Conservation (phyloP, 768 basidiomycete species). For the Termitomyces sp. region DNA sequence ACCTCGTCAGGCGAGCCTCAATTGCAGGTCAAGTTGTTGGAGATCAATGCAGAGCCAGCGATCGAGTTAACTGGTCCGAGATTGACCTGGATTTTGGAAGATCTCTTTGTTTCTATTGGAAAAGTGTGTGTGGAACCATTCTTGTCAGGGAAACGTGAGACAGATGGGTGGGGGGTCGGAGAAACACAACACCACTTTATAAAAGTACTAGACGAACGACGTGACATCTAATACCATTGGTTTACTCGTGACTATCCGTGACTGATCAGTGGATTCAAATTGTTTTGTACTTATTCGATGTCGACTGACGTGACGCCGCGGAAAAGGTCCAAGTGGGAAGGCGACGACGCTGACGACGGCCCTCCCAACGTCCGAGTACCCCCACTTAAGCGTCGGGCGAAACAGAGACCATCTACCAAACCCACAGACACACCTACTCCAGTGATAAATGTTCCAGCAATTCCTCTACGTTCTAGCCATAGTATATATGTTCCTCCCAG, state of each 20-base stretch:
- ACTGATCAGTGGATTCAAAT: not conserved
- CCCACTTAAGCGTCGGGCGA: conserved; percentile 50
- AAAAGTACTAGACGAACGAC: conserved; percentile 56
- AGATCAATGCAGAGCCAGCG: conserved; percentile 94
- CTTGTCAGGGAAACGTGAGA: conserved; percentile 22
- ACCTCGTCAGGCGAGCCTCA: conserved; percentile 21
- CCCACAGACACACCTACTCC: conserved; percentile 14
- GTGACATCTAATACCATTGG: conserved; percentile 1
- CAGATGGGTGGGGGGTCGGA: conserved; percentile 40
- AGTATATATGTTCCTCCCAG: conserved; percentile 75
- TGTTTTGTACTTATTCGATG: conserved; percentile 9
- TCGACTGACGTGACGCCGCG: conserved; percentile 43
- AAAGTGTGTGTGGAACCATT: conserved; percentile 69
- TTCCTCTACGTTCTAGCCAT: conserved; percentile 27
- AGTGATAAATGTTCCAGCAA: conserved; percentile 14
- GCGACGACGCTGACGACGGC: conserved; percentile 19
- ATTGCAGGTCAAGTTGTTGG: conserved; percentile 66
- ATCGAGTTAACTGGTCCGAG: conserved; percentile 89
- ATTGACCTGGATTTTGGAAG: conserved; percentile 73
- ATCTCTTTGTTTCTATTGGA: conserved; percentile 70
- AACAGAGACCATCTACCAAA: conserved; percentile 29
- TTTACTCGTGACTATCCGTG: not conserved
- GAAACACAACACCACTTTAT: conserved; percentile 47
- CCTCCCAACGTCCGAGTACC: conserved; percentile 24
- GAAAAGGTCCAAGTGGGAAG: conserved; percentile 78